Percentiles rank a stretch among this genome's conserved stretches.
These are phyloP conservation scores for Cytospora piceicola DNA, from an alignment of 2,329 filamentous ascomycete genomes.

Conservation along the genomic window DNA sequence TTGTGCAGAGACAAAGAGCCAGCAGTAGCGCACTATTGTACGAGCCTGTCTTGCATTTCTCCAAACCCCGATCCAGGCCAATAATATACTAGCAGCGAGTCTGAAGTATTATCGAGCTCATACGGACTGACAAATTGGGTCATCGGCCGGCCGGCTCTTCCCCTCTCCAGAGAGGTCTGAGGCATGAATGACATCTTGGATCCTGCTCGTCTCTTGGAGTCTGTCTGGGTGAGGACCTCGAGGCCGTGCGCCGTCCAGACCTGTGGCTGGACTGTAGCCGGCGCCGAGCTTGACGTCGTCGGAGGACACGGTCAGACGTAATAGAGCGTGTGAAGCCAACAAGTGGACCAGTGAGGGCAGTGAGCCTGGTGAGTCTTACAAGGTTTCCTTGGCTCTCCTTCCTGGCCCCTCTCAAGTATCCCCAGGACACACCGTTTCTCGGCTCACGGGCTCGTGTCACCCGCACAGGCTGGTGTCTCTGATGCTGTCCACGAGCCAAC, in stretches of 20 bases:
- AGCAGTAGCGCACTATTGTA: too few relatives aligned
- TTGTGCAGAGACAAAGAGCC: too few relatives aligned
- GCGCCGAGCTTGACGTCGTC: neutral
- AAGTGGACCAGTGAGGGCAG: too few relatives aligned
- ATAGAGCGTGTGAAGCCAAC: too few relatives aligned
- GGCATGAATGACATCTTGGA: conserved; percentile 1
- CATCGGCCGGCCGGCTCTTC: neutral
- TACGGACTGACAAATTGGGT: neutral
- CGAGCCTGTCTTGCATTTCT: neutral
- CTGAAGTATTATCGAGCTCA: neutral
- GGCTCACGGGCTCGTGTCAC: too few relatives aligned
- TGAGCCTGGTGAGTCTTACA: neutral
- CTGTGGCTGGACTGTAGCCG: neutral
- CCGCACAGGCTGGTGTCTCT: too few relatives aligned
- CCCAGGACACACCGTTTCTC: too few relatives aligned
- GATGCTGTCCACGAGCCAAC: too few relatives aligned
- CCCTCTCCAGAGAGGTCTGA: neutral
- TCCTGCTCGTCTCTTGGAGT: neutral
- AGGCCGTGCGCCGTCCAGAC: neutral
- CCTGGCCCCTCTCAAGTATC: too few relatives aligned
- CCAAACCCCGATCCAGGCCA: too few relatives aligned
- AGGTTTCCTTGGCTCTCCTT: too few relatives aligned
- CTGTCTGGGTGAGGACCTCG: neutral
- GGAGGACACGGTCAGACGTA: neutral
- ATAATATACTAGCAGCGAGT: neutral